Base-by-base conservation (phyloP, 140 eudicot genomes). In the Senecio squalidus region DNA sequence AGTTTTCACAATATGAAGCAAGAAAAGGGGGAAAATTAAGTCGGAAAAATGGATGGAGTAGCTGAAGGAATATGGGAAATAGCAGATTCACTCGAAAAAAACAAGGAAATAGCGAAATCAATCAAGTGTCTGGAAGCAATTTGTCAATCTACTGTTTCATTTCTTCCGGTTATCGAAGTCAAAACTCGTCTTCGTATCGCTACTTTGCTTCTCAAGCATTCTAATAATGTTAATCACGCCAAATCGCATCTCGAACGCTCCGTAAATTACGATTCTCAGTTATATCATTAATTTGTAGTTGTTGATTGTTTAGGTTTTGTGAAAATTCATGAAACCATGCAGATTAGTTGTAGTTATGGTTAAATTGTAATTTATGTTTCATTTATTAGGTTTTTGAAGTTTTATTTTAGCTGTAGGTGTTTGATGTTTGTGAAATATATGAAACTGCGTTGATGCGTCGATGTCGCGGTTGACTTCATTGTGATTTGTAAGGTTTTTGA, bases 11-110 rank as follows among this genome's bases (percentile, higher is more conserved):
- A 18, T 34, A 46, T 4, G 10, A 33, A 5, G 3, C 6, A 31
- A 31, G 0, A 31, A 31, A 31, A 3, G 3, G 9, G 9, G n/a
- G 14, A 9, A 40, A 14, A n/a, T n/a, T n/a, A n/a, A n/a, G n/a
- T n/a, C n/a, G n/a, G n/a, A n/a, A 17, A 44, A 18, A 89, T 90
- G 98, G 96, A 91, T 4, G 91, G 78, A 58, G 87, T 86, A 64
- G 96, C 96, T 39, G 98, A 91, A 68, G 98, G 98, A 54, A 68
- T 91, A 40, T 91, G 98, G 98, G 85, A 76, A 58, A 51, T 91
- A 70, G 95, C 98, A 10, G 98, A 86, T 58, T 41, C 78, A 15
- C 77, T 72, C 70, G 94, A 86, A 78, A 81, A 82, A 54, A 72
- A 70, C 9, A 81, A 86, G 14, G 91, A 91, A 41, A 60, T 83